phyloP scores from a whole-genome alignment of 768 basidiomycete genomes.

The Mycena chlorophos region DNA sequence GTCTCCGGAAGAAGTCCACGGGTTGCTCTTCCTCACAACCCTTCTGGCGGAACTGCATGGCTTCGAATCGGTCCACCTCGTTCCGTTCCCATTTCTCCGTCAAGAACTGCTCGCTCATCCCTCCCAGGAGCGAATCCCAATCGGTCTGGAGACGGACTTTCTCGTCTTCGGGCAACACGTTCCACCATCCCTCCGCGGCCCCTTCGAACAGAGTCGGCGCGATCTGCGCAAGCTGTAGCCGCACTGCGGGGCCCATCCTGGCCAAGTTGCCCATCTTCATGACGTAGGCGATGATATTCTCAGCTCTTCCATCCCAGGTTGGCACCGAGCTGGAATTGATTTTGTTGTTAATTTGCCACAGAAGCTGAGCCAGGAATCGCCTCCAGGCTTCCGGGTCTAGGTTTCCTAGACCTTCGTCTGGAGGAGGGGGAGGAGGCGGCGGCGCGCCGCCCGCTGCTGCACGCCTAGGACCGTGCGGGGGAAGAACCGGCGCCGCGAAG shows the following conservation, averaged over 20 bases:
- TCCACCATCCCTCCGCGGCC: conserved; percentile 2
- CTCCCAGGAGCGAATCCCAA: not conserved
- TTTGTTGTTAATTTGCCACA: not conserved
- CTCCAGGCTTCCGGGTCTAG: not conserved
- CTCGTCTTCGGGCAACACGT: not conserved
- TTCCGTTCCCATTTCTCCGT: not conserved
- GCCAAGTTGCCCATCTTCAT: not conserved
- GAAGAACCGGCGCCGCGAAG: not conserved
- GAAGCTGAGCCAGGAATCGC: not conserved
- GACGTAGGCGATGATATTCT: not conserved
- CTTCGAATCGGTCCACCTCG: not conserved
- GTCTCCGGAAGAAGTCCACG: conserved; percentile 6
- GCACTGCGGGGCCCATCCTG: not conserved
- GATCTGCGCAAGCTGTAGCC: not conserved
- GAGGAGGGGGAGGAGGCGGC: not conserved
- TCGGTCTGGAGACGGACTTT: not conserved
- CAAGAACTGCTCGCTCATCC: not conserved
- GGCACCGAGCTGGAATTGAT: not conserved
- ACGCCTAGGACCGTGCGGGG: no score
- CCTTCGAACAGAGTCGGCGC: not conserved
- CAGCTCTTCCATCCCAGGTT: conserved; percentile 1
- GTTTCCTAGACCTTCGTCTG: not conserved
- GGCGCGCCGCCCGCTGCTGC: not conserved
- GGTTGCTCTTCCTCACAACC: conserved; percentile 2
- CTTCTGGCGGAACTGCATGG: conserved; percentile 1